These are phyloP conservation scores for Zoysia pacifica DNA, from an alignment of 176 grass and related monocot genomes.

Conservation along the genomic window DNA sequence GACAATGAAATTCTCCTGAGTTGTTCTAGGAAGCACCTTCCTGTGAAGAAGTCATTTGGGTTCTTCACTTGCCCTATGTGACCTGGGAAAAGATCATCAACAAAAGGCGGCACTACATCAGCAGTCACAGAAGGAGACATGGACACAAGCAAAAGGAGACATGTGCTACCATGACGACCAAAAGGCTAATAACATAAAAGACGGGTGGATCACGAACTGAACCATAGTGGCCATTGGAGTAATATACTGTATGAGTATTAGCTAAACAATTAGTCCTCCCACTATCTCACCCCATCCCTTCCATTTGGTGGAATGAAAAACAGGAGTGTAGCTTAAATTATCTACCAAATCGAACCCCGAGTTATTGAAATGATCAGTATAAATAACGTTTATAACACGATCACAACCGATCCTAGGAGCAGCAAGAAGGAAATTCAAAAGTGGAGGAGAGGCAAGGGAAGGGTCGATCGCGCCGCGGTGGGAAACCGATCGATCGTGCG, in stretches of 20 bases:
- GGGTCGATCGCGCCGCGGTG: neutral
- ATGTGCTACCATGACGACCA: neutral
- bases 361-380: neutral
- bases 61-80: constrained; percentile 77
- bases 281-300: neutral
- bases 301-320: neutral
- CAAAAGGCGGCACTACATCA: constrained; percentile 5
- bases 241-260: no score
- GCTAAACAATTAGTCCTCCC: no score
- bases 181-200: neutral
- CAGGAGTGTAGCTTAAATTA: neutral
- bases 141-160: neutral
- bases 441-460: neutral
- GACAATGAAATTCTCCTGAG: neutral
- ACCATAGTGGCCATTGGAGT: neutral
- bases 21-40: constrained; percentile 50
- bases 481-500: neutral
- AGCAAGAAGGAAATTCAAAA: neutral
- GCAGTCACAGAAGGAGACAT: neutral
- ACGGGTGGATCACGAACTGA: neutral
- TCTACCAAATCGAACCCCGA: neutral
- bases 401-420: neutral
- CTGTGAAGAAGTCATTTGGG: constrained; percentile 84
- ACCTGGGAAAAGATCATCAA: constrained; percentile 44
- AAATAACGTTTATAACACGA: neutral